Conservation (phyloP, 1,284 basidiomycete species). For the Malassezia nana region DNA sequence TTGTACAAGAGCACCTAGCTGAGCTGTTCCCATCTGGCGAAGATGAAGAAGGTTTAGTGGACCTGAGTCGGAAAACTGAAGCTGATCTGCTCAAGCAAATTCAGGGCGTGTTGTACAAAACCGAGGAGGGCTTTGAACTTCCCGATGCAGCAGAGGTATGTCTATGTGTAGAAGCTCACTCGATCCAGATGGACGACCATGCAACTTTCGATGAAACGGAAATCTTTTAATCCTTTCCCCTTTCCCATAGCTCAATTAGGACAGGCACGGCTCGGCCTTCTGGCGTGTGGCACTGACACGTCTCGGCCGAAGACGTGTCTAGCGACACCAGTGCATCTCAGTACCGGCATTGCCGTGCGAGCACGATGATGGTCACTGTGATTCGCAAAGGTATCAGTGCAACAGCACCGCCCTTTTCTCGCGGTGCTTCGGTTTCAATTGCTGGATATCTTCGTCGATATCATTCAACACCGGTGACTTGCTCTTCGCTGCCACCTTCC, state of each 20-base stretch:
- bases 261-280: not conserved
- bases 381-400: slow-evolving; percentile 8
- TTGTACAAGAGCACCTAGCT: slow-evolving; percentile 55
- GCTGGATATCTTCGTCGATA: not conserved
- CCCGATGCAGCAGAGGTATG: slow-evolving; percentile 28
- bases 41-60: slow-evolving; percentile 12
- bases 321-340: not conserved
- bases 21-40: slow-evolving; percentile 11
- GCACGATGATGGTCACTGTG: slow-evolving; percentile 7
- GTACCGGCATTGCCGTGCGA: not conserved
- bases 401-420: not conserved
- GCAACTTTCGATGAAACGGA: slow-evolving; percentile 15
- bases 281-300: not conserved
- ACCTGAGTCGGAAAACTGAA: slow-evolving; percentile 49
- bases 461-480: not conserved
- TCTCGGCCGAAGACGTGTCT: not conserved
- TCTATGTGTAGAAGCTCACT: not conserved
- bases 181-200: not conserved
- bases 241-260: not conserved
- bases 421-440: not conserved
- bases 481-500: not conserved
- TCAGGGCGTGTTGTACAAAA: slow-evolving; percentile 86
- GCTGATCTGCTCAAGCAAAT: slow-evolving; percentile 67
- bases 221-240: slow-evolving; percentile 8
- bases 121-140: slow-evolving; percentile 56